Conservation (phyloP, 176 grass and related monocot genomes). For the Bonia amplexicaulis region DNA sequence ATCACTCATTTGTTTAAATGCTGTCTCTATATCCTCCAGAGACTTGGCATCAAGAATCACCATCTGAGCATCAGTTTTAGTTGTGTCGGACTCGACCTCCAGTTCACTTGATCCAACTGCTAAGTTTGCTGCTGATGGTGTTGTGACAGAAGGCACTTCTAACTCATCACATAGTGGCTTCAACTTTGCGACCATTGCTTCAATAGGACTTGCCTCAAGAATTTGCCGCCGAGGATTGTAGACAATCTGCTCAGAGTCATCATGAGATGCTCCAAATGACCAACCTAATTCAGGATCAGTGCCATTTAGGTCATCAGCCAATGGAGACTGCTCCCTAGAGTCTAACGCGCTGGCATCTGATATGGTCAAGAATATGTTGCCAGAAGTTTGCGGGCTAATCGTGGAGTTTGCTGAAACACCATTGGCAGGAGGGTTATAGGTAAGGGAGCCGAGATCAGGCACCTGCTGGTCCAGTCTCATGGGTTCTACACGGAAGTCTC, state of each 20-base stretch:
- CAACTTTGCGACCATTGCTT: constrained; percentile 42
- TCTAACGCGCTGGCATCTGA: constrained; percentile 14
- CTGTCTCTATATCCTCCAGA: constrained; percentile 49
- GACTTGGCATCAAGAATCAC: constrained; percentile 50
- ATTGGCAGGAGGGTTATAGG: constrained; percentile 3
- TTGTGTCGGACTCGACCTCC: background rate
- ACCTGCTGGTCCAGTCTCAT: constrained; percentile 33
- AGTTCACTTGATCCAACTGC: constrained; percentile 17
- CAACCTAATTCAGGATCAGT: constrained; percentile 31
- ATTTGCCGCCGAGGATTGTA: constrained; percentile 67
- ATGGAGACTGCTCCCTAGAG: constrained; percentile 24
- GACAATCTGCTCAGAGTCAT: constrained; percentile 69
- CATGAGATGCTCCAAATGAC: constrained; percentile 39
- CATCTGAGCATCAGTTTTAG: constrained; percentile 35
- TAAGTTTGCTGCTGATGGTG: background rate
- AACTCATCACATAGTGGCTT: constrained; percentile 27
- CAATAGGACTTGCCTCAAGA: constrained; percentile 48
- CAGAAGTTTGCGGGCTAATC: constrained; percentile 23
- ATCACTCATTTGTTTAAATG: constrained; percentile 47
- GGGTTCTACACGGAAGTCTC: constrained; percentile 59
- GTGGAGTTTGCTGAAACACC: constrained; percentile 14
- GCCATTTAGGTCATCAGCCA: constrained; percentile 4
- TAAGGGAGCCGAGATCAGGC: constrained; percentile 19
- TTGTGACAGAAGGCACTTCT: constrained; percentile 10
- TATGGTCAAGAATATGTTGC: constrained; percentile 2